These are phyloP conservation scores for Ambrosiella beaveri DNA, from an alignment of 2,329 filamentous ascomycete genomes.

Conservation along the genomic window DNA sequence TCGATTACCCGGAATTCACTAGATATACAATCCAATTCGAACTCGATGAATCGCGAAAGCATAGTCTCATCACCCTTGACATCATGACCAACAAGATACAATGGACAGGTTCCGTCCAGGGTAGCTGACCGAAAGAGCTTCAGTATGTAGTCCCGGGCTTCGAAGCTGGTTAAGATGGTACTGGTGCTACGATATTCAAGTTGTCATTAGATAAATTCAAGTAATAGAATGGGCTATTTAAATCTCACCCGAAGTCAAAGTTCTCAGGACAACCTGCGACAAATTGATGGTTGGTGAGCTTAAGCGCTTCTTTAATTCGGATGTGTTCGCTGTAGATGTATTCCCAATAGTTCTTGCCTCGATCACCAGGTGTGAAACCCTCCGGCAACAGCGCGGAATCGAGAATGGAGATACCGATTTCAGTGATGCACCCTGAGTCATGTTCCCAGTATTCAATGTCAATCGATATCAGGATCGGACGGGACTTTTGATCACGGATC, in stretches of 20 bases:
- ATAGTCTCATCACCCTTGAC: conserved; percentile 19
- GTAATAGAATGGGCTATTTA: background rate
- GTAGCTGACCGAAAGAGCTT: background rate
- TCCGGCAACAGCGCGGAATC: conserved; percentile 43
- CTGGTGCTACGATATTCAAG: background rate
- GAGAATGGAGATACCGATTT: conserved; percentile 68
- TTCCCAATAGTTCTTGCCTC: conserved; percentile 48
- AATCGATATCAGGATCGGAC: conserved; percentile 51
- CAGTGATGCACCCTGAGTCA: conserved; percentile 51
- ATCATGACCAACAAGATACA: conserved; percentile 57
- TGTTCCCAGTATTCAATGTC: conserved; percentile 72
- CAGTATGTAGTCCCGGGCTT: background rate
- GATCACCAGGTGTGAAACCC: conserved; percentile 38
- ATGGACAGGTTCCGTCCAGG: background rate
- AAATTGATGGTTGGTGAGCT: conserved; percentile 49
- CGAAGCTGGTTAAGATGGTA: background rate
- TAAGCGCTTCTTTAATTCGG: conserved; percentile 50
- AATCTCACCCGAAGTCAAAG: conserved; percentile 58
- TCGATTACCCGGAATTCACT: conserved; percentile 44
- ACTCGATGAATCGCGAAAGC: background rate
- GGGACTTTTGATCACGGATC: background rate
- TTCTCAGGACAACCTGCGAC: conserved; percentile 54
- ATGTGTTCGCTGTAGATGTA: conserved; percentile 58
- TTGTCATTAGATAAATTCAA: background rate
- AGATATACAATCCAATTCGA: background rate